Percentiles rank a stretch among this genome's conserved stretches.
phyloP scores from a whole-genome alignment of 192 early-diverging fungal species.

The Linnemannia hyalina region DNA sequence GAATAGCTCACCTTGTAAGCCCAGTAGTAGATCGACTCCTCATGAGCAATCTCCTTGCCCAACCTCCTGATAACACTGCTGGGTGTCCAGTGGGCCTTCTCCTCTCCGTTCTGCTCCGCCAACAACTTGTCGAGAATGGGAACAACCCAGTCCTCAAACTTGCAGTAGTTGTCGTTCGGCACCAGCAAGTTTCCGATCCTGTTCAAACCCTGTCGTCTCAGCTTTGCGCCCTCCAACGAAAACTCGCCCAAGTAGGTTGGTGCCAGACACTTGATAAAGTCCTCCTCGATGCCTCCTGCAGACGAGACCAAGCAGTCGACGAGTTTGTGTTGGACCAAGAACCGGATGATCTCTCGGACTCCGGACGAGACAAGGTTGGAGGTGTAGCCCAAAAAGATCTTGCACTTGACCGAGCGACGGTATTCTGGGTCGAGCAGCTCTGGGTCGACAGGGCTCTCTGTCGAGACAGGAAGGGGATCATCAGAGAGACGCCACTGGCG shows the following conservation, averaged over 20 bases:
- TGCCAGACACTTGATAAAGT: constrained; percentile 97
- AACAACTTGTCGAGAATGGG: constrained; percentile 95
- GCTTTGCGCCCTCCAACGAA: constrained; percentile 75
- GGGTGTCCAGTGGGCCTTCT: constrained; percentile 84
- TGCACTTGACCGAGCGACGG: constrained; percentile 84
- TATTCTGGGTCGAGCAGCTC: constrained; percentile 71
- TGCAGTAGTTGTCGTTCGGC: constrained; percentile 99
- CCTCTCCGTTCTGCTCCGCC: constrained; percentile 87
- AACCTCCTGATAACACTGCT: constrained; percentile 90
- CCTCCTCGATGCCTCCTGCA: constrained; percentile 97
- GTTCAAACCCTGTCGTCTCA: constrained; percentile 93
- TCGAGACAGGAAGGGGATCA: constrained; percentile 70
- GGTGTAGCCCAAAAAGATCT: constrained; percentile 98
- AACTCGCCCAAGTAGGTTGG: constrained; percentile 91
- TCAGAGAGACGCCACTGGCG: constrained; percentile 88
- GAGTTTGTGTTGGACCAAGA: constrained; percentile 89
- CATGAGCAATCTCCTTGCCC: constrained; percentile 92
- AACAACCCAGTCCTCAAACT: constrained; percentile 99
- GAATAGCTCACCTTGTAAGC: constrained; percentile 77
- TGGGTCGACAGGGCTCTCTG: constrained; percentile 50
- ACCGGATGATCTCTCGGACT: constrained; percentile 91
- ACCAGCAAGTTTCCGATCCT: constrained; percentile 97
- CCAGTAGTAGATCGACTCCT: constrained; percentile 97
- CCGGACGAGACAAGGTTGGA: constrained; percentile 98
- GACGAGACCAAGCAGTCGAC: constrained; percentile 93